A percentile compares a stretch with the other conserved stretches of the same genome.
Conservation (phyloP, 768 basidiomycete species). For the Naematelia aurantialba region DNA sequence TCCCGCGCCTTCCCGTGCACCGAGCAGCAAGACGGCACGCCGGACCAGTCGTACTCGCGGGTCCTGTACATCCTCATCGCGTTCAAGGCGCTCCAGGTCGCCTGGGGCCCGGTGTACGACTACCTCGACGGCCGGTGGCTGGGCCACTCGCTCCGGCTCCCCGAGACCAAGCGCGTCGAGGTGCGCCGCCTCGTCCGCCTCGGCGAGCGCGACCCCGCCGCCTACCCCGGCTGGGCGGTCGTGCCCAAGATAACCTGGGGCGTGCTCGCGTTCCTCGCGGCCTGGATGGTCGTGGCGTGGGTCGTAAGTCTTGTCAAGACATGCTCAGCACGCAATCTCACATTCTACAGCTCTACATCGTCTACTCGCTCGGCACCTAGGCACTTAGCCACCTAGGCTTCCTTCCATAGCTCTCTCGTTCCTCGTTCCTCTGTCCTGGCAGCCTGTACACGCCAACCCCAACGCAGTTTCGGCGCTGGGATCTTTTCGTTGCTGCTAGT, state of each 20-base stretch:
- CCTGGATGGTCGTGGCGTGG: slow-evolving; percentile 34
- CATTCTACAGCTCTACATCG: slow-evolving; percentile 28
- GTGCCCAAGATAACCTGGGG: slow-evolving; percentile 11
- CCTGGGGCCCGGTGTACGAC: slow-evolving; percentile 35
- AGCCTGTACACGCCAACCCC: too few relatives aligned
- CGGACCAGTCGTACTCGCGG: slow-evolving; percentile 32
- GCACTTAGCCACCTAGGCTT: too few relatives aligned
- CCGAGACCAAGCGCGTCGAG: slow-evolving; percentile 26
- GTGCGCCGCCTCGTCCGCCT: slow-evolving; percentile 12
- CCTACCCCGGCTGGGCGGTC: slow-evolving; percentile 27
- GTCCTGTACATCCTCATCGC: slow-evolving; percentile 47
- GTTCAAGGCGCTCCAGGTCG: slow-evolving; percentile 35
- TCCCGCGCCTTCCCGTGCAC: too few relatives aligned
- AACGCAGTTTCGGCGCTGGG: too few relatives aligned
- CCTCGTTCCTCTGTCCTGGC: too few relatives aligned
- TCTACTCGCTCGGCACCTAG: slow-evolving; percentile 38
- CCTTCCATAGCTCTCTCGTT: too few relatives aligned
- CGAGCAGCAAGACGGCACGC: slow-evolving; percentile 38
- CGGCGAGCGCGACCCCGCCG: background rate
- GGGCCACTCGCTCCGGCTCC: slow-evolving; percentile 31
- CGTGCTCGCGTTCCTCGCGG: slow-evolving; percentile 17
- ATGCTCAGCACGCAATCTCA: background rate
- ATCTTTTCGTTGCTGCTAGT: too few relatives aligned
- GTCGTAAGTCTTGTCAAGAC: slow-evolving; percentile 25
- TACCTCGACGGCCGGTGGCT: slow-evolving; percentile 37